Conservation (phyloP, 352 stramenopile species). For the Globisporangium recalcitrans region DNA sequence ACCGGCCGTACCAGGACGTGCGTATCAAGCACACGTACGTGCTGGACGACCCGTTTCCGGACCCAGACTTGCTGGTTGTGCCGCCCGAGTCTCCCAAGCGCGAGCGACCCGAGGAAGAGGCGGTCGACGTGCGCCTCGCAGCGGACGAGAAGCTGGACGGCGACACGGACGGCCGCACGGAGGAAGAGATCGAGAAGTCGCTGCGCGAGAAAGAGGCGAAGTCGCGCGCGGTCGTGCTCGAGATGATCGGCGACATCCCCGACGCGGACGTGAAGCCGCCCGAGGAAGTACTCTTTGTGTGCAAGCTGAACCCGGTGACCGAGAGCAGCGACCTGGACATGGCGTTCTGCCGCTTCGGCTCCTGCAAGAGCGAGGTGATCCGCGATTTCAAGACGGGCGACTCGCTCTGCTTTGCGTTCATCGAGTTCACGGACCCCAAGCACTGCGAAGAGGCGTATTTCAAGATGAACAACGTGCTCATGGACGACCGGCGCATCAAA, state of each 20-base stretch:
- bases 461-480: constrained; percentile 99
- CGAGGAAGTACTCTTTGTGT: constrained; percentile 99
- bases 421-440: constrained; percentile 95
- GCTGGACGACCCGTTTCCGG: constrained; percentile 81
- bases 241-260: constrained; percentile 98
- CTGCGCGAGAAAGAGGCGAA: constrained; percentile 90
- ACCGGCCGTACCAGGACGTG: constrained; percentile 96
- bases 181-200: constrained; percentile 89
- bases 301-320: constrained; percentile 93
- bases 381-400: constrained; percentile 96
- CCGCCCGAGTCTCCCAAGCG: constrained; percentile 81
- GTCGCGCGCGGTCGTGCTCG: constrained; percentile 94
- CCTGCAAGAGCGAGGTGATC: constrained; percentile 92
- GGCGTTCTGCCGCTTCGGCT: constrained; percentile 91
- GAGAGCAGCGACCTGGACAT: constrained; percentile 92
- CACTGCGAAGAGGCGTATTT: constrained; percentile 96
- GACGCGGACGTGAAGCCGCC: constrained; percentile 96
- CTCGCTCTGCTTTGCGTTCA: constrained; percentile 98
- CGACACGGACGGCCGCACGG: constrained; percentile 59
- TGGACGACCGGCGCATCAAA: constrained; percentile 95
- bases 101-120: constrained; percentile 89
- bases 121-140: constrained; percentile 85
- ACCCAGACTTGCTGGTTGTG: constrained; percentile 62
- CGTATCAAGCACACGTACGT: constrained; percentile 93
- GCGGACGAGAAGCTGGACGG: constrained; percentile 86